These are phyloP conservation scores for Pythium insidiosum DNA, from an alignment of 352 stramenopile genomes.

Conservation along the genomic window DNA sequence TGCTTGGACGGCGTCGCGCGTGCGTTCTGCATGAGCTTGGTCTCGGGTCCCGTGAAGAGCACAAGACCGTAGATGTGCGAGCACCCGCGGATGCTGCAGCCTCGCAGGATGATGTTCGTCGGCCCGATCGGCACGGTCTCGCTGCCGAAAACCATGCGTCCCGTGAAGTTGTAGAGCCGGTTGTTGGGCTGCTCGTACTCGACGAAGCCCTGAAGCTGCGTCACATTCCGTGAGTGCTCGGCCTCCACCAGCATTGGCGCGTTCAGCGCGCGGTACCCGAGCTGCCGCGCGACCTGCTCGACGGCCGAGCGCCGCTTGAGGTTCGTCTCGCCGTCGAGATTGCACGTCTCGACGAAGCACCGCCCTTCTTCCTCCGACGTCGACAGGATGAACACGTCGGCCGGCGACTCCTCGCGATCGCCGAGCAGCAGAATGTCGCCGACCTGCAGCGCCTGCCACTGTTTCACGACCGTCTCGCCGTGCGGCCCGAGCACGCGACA, in stretches of 20 bases:
- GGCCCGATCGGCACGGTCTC: conserved; percentile 39
- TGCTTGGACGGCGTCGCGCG: conserved; percentile 59
- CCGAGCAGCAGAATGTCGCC: conserved; percentile 50
- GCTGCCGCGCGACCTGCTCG: conserved; percentile 38
- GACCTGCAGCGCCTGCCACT: conserved; percentile 73
- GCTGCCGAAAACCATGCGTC: conserved; percentile 25
- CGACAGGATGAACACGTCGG: conserved; percentile 62
- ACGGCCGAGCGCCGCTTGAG: conserved; percentile 77
- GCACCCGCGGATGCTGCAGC: conserved; percentile 54
- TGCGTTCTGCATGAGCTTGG: conserved; percentile 81
- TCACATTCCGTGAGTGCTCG: conserved; percentile 27
- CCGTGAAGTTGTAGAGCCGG: conserved; percentile 62
- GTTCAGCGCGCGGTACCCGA: conserved; percentile 53
- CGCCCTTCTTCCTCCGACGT: conserved; percentile 66
- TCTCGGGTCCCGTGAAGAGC: conserved; percentile 88
- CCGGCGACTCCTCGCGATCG: conserved; percentile 51
- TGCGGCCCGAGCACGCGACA: conserved; percentile 32
- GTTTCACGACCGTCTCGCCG: conserved; percentile 33
- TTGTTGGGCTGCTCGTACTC: conserved; percentile 80
- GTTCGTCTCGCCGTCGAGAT: conserved; percentile 93
- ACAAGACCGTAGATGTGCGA: conserved; percentile 66
- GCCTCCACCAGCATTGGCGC: conserved; percentile 29
- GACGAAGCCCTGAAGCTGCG: conserved; percentile 30
- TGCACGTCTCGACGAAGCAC: conserved; percentile 91
- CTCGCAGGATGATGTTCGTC: conserved; percentile 81